A percentile compares a stretch with the other conserved stretches of the same genome.
Conservation (phyloP, 2,329 filamentous ascomycete species). For the Sordariomycetes sp. region DNA sequence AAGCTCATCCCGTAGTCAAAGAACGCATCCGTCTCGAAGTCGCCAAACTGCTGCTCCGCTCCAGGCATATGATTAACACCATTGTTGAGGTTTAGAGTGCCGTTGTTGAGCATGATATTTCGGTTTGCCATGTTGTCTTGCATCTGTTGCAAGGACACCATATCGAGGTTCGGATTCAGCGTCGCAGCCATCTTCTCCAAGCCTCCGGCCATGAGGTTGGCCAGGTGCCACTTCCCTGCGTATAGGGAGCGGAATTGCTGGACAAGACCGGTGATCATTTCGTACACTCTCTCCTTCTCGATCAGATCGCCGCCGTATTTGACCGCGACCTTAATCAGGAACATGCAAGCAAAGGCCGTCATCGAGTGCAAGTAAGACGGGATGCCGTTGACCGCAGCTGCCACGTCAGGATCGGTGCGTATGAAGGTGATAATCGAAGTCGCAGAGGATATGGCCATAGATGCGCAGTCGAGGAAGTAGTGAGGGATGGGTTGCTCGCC, state of each 20-base stretch:
- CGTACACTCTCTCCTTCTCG: conserved; percentile 22
- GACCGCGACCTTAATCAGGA: conserved; percentile 36
- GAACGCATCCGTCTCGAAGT: conserved; percentile 7
- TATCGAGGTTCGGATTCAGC: conserved; percentile 6
- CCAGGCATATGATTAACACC: conserved; percentile 1
- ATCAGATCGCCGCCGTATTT: conserved; percentile 29
- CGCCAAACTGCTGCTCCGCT: background rate
- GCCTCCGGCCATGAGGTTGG: conserved; percentile 34
- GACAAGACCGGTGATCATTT: conserved; percentile 26
- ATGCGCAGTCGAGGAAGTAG: conserved; percentile 22
- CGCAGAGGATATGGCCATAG: conserved; percentile 25
- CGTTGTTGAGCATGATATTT: no score
- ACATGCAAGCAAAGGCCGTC: conserved; percentile 43
- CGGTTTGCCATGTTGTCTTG: no score
- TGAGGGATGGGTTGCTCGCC: conserved; percentile 20
- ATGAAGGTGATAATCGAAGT: conserved; percentile 33
- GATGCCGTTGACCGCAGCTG: conserved; percentile 30
- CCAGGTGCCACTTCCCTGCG: conserved; percentile 34
- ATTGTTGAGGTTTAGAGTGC: no score
- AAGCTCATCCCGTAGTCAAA: conserved; percentile 17
- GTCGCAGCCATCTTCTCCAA: conserved; percentile 28
- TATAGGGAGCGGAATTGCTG: conserved; percentile 27
- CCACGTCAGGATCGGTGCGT: conserved; percentile 30
- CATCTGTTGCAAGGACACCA: no score
- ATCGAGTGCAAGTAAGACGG: conserved; percentile 42